A percentile compares a stretch with the other conserved stretches of the same genome.
Evolutionary conservation across 2,329 filamentous ascomycete genomes (phyloP).

Genomic region (Acrocalymma vagum): DNA sequence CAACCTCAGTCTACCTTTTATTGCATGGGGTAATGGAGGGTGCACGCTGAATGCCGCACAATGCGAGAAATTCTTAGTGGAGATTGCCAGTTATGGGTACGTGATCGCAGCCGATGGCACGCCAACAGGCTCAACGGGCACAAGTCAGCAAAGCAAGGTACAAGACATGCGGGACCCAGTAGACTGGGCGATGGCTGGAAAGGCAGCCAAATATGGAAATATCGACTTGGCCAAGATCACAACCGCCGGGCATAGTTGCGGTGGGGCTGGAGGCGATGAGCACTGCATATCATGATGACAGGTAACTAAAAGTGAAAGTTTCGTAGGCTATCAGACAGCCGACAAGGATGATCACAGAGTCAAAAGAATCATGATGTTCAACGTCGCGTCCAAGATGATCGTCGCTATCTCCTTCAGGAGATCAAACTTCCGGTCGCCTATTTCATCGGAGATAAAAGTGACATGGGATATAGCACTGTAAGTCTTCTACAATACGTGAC

Average conservation of each 20-base stretch:
- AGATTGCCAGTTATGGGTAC: constrained; percentile 18
- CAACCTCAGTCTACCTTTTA: constrained; percentile 18
- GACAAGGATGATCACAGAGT: constrained; percentile 5
- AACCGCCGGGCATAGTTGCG: constrained; percentile 19
- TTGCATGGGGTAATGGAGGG: constrained; percentile 20
- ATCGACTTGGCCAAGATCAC: constrained; percentile 14
- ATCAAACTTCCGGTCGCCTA: constrained; percentile 21
- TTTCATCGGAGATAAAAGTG: constrained; percentile 15
- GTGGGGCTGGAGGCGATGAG: constrained; percentile 17
- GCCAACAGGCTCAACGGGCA: constrained; percentile 1
- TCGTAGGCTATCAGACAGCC: neutral
- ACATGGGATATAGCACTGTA: constrained; percentile 18
- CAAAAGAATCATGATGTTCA: constrained; percentile 18
- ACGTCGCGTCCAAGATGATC: constrained; percentile 21
- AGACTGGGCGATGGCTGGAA: constrained; percentile 16
- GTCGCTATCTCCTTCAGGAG: constrained; percentile 16
- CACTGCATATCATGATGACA: constrained; percentile 17
- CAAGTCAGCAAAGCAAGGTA: constrained; percentile 13
- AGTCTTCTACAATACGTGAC: constrained; percentile 2
- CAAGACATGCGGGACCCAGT: constrained; percentile 20
- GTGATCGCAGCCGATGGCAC: constrained; percentile 20
- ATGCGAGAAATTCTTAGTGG: constrained; percentile 17
- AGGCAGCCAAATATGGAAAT: constrained; percentile 19
- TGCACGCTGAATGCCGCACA: constrained; percentile 10
- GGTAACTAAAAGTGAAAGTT: neutral